Conservation (phyloP, 2,329 filamentous ascomycete genomes). For the Bretziella fagacearum region DNA sequence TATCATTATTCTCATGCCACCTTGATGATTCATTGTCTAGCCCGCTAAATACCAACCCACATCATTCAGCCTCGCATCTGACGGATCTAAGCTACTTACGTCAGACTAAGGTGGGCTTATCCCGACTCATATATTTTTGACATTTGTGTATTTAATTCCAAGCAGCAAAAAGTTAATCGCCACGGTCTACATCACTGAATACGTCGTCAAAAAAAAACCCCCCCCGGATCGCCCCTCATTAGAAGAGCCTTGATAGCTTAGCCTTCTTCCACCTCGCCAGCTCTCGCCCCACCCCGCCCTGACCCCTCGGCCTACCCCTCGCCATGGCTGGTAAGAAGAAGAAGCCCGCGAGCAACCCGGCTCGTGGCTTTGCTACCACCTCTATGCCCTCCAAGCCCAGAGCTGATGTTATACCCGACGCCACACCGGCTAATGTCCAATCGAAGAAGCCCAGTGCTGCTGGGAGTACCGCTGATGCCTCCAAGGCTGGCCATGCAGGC, state of each 20-base stretch:
- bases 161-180: no score
- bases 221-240: neutral
- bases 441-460: neutral
- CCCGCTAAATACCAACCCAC: no score
- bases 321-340: constrained; percentile 67
- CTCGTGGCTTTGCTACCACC: constrained; percentile 83
- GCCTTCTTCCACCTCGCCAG: neutral
- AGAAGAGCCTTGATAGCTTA: neutral
- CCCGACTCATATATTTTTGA: no score
- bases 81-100: no score
- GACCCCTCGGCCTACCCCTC: neutral
- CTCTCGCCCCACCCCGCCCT: neutral
- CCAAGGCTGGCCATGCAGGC: neutral
- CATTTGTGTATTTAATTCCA: no score
- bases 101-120: no score
- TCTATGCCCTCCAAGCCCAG: constrained; percentile 74
- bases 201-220: no score
- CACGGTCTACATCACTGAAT: no score
- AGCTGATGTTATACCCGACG: constrained; percentile 37
- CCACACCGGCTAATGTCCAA: neutral
- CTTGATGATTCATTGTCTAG: no score
- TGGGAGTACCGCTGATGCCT: neutral
- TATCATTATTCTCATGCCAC: no score
- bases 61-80: no score
- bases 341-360: constrained; percentile 74